Percentiles rank a stretch among this genome's conserved stretches.
Conservation (phyloP, 2,329 filamentous ascomycete genomes). For the Claviceps quebecensis region DNA sequence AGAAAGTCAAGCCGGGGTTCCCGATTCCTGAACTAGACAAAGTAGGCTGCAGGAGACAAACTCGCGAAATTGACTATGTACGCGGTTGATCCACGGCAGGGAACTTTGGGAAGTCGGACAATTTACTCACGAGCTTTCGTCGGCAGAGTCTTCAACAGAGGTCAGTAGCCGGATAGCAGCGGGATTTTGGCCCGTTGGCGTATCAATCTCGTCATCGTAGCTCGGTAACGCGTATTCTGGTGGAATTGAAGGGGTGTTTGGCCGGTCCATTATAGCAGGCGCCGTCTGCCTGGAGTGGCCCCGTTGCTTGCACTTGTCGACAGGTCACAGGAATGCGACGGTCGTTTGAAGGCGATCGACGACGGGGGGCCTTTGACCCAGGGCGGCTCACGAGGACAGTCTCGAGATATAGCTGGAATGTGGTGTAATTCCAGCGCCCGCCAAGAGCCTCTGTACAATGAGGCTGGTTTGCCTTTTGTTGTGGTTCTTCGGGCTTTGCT, state of each 20-base stretch:
- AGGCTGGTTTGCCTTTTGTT: background rate
- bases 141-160: conserved; percentile 43
- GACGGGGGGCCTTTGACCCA: background rate
- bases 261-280: conserved; percentile 30
- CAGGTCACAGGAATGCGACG: conserved; percentile 18
- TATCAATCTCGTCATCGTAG: conserved; percentile 42
- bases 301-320: background rate
- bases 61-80: background rate
- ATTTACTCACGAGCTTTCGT: conserved; percentile 42
- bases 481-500: background rate
- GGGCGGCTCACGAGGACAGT: background rate
- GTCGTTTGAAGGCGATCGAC: background rate
- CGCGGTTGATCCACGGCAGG: background rate
- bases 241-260: conserved; percentile 35
- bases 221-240: conserved; percentile 43
- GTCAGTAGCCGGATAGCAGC: conserved; percentile 48
- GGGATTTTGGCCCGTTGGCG: conserved; percentile 31
- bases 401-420: background rate
- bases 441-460: background rate
- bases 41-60: background rate
- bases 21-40: background rate
- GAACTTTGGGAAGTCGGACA: background rate
- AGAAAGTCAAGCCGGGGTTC: background rate
- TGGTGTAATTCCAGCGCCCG: background rate
- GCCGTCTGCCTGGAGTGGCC: background rate